Evolutionary conservation across 805 yeast species (phyloP), one percentile per base, ranked within the genome.

Genomic region (Candida palmyrensis): DNA sequence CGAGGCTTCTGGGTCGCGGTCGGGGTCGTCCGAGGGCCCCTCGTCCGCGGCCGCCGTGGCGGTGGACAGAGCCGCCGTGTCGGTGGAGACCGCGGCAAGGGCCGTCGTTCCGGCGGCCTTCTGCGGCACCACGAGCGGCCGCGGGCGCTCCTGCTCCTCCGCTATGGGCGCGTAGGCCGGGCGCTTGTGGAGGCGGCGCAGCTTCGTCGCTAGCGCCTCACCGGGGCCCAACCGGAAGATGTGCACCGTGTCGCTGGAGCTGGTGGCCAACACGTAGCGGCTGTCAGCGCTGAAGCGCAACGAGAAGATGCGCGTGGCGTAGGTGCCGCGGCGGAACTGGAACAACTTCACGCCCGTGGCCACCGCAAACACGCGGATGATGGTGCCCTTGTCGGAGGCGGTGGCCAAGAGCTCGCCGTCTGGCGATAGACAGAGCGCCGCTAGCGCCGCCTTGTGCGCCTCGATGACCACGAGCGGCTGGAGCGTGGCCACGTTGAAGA

Each of bases 181-280:
- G 25, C 42, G 42, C 13, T 36, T 32, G 15, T 34, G 45, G 22
- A 33, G 39, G 31, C 53, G 59, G 24, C 49, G 45, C 32, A 51
- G 52, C 38, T 62, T 65, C 32, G 45, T 59, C 18, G 53, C 66
- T 28, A 66, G 46, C 2, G 68, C 55, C 46, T 66, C 71, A 10
- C 62, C 69, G 20, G 71, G 77, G 1, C 78, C 83, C 33, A 89
- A 57, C 37, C 88, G 72, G 67, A 90, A 92, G 24, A 92, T 77
- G 56, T 92, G 99, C 15, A 92, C 89, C 0, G 99, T 92, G 27
- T 85, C 94, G 14, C 94, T 86, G 2, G 94, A 77, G 18, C 94
- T 82, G 8, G 90, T 77, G 17, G 90, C 96, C n/a, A 86, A 75
- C 19, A 92, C 63, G 41, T 82, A 74, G 11, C 69, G 68, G 39